phyloP scores from a whole-genome alignment of 331 rosid species.

The Prunus yedoensis region DNA sequence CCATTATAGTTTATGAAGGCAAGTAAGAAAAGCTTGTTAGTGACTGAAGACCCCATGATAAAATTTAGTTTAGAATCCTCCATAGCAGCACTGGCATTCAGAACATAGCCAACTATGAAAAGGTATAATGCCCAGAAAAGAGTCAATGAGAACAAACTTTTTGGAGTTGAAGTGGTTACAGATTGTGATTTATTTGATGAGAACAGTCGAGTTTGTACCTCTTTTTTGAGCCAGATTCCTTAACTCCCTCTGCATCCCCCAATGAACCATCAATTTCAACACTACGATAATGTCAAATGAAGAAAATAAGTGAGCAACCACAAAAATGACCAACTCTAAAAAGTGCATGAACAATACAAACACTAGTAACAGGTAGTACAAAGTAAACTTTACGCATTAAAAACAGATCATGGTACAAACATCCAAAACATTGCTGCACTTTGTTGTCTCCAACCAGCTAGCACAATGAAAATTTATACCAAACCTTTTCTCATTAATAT shows the following conservation, averaged over 20 bases:
- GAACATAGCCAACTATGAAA: not conserved
- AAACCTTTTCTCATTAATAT: not conserved
- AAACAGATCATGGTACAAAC: not conserved
- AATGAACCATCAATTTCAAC: slow-evolving; percentile 71
- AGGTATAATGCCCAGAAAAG: not conserved
- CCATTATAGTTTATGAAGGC: not conserved
- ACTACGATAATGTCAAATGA: slow-evolving; percentile 36
- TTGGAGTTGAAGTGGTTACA: not conserved
- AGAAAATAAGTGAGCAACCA: slow-evolving; percentile 31
- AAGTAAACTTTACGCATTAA: not conserved
- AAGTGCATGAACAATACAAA: not conserved
- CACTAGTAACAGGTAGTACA: not conserved
- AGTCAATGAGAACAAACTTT: not conserved
- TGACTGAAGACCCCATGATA: not conserved
- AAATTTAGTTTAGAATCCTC: not conserved
- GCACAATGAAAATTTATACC: not conserved
- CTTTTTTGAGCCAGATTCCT: slow-evolving; percentile 76
- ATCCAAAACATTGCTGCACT: not conserved
- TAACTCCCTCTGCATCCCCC: slow-evolving; percentile 64
- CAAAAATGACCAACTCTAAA: not conserved
- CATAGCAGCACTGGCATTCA: not conserved
- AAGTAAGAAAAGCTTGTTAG: slow-evolving; percentile 5
- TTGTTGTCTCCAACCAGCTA: not conserved
- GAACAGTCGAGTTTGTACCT: slow-evolving; percentile 38
- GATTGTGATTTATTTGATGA: not conserved